These are phyloP conservation scores for Penicillium maclennaniae DNA, from an alignment of 495 filamentous ascomycete species.

Conservation along the genomic window DNA sequence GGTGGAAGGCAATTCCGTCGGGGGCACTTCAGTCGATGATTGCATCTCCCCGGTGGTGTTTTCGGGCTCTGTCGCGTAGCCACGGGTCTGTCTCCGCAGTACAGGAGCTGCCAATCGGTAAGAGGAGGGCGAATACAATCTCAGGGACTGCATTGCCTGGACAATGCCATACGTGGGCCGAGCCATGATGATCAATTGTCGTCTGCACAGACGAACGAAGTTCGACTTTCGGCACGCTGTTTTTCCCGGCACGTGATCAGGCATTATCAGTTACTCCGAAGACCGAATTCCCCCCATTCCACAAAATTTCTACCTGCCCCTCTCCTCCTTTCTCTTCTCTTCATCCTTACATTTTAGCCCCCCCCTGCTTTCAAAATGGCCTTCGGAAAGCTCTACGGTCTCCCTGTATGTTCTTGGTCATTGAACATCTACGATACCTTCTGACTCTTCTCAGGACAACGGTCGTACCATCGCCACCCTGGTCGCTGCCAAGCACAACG, in stretches of 20 bases:
- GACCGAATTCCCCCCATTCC: conserved; percentile 29
- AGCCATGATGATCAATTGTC: conserved; percentile 27
- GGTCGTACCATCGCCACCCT: conserved; percentile 80
- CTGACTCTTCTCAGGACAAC: conserved; percentile 61
- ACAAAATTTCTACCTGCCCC: conserved; percentile 39
- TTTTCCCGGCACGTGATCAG: conserved; percentile 29
- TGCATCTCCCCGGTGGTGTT: neutral
- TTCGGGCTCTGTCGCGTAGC: conserved; percentile 27
- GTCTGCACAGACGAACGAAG: neutral
- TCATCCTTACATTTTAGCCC: conserved; percentile 21
- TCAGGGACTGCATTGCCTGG: conserved; percentile 38
- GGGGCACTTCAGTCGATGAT: neutral
- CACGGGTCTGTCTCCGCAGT: conserved; percentile 19
- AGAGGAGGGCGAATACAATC: conserved; percentile 21
- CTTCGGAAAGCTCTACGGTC: conserved; percentile 95
- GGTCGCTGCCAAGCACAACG: conserved; percentile 94
- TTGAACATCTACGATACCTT: neutral
- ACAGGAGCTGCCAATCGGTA: conserved; percentile 5
- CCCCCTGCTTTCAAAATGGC: conserved; percentile 58
- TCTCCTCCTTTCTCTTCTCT: conserved; percentile 32
- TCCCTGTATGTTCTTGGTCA: conserved; percentile 57
- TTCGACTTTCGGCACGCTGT: conserved; percentile 12
- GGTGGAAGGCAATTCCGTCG: neutral
- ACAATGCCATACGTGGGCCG: conserved; percentile 34
- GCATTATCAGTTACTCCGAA: conserved; percentile 32